Evolutionary conservation across 495 filamentous ascomycete genomes (phyloP).

Genomic region (Penicillium coffeae): DNA sequence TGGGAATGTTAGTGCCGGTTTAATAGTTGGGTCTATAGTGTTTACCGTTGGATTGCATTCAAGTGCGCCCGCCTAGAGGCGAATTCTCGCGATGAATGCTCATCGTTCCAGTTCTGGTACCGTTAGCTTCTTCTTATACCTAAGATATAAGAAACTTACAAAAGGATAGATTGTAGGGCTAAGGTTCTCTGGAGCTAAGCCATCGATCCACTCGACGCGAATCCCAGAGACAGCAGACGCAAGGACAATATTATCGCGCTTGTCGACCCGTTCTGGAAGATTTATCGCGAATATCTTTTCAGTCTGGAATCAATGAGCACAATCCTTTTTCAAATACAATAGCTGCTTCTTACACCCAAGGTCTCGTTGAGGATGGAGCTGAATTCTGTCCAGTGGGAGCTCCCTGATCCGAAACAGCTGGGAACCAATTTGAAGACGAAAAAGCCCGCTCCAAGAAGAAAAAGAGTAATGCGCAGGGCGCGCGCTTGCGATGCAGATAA

Average conservation of each 20-base stretch:
- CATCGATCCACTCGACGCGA: conserved; percentile 49
- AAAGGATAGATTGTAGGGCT: conserved; percentile 21
- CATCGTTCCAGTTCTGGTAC: neutral
- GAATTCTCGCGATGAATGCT: neutral
- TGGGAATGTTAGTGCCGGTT: neutral
- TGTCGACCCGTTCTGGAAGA: conserved; percentile 34
- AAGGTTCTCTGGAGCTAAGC: conserved; percentile 21
- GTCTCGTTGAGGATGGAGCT: too few relatives aligned
- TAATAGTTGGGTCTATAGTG: neutral
- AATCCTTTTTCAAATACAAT: too few relatives aligned
- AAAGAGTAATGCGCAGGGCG: too few relatives aligned
- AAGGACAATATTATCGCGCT: conserved; percentile 55
- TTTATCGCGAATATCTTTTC: conserved; percentile 1
- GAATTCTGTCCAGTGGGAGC: too few relatives aligned
- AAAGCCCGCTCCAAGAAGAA: too few relatives aligned
- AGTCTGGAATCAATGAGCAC: too few relatives aligned
- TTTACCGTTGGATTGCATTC: neutral
- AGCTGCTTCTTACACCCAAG: too few relatives aligned
- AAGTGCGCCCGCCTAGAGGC: neutral
- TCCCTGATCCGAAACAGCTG: too few relatives aligned
- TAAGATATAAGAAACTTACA: too few relatives aligned
- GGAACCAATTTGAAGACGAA: too few relatives aligned
- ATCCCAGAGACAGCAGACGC: conserved; percentile 49
- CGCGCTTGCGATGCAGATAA: too few relatives aligned
- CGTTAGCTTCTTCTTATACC: neutral